These are phyloP conservation scores for barley (Hordeum vulgare) DNA, from an alignment of 176 grass and related monocot genomes.

Conservation along the genomic window DNA sequence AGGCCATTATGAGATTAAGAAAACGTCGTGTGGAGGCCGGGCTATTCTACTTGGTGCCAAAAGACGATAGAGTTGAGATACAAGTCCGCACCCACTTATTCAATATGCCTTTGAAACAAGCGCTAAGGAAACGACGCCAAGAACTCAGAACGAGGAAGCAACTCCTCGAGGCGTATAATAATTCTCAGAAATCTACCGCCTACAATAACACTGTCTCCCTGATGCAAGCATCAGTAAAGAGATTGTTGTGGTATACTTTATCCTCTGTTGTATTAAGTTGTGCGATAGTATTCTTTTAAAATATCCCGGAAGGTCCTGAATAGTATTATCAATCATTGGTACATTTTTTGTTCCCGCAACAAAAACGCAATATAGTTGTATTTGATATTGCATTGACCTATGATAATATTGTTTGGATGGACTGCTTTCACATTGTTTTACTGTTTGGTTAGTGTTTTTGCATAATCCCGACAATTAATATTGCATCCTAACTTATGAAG, in stretches of 20 bases:
- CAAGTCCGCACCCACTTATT: neutral
- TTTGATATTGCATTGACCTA: neutral
- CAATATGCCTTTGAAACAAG: neutral
- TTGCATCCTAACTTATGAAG: too few species aligned
- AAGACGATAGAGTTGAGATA: neutral
- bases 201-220: neutral
- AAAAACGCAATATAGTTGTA: neutral
- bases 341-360: too few species aligned
- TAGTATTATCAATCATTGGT: neutral
- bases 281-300: neutral
- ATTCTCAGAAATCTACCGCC: neutral
- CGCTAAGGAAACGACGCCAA: neutral
- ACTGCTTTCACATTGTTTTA: neutral
- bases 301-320: neutral
- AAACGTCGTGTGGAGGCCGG: neutral
- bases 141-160: neutral
- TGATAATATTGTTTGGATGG: neutral
- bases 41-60: neutral
- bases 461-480: neutral
- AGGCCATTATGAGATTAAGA: neutral
- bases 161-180: neutral
- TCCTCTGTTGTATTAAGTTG: neutral
- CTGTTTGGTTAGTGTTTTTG: neutral
- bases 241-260: neutral
- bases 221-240: neutral